Conservation (phyloP, 2,329 filamentous ascomycete species). For the Graphiopsis chlorocephala region DNA sequence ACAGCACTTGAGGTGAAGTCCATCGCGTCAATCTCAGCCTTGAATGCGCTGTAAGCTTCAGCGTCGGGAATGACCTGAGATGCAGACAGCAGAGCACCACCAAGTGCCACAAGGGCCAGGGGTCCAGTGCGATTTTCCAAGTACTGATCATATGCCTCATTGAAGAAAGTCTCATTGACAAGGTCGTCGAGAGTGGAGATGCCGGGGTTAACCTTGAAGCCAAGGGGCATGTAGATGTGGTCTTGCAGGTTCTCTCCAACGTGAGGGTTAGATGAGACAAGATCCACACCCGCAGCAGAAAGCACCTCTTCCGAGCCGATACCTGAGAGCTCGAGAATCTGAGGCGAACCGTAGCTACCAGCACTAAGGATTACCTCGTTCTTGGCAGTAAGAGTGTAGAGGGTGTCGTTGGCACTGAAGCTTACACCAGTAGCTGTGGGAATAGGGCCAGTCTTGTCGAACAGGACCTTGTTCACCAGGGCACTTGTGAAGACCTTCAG, state of each 20-base stretch:
- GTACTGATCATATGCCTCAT: conserved; percentile 17
- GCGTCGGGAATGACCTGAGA: neutral
- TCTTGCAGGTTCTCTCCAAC: conserved; percentile 62
- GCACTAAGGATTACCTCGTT: conserved; percentile 42
- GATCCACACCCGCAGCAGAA: conserved; percentile 51
- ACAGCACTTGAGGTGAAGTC: conserved; percentile 5
- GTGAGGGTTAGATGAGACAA: conserved; percentile 57
- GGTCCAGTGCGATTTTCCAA: conserved; percentile 20
- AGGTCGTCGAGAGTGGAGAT: conserved; percentile 14
- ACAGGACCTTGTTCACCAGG: conserved; percentile 10
- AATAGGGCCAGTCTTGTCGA: conserved; percentile 5
- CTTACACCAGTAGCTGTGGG: conserved; percentile 15
- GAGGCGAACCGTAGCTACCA: conserved; percentile 41
- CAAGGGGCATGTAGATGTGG: conserved; percentile 36
- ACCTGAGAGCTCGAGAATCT: conserved; percentile 57
- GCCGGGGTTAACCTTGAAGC: neutral
- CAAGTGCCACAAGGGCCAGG: conserved; percentile 14
- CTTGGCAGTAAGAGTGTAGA: conserved; percentile 15
- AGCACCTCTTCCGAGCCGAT: conserved; percentile 57
- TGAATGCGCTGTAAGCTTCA: conserved; percentile 12
- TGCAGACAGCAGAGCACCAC: conserved; percentile 8
- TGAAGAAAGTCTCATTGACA: conserved; percentile 14
- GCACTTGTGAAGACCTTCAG: conserved; percentile 15
- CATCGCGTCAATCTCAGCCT: neutral
- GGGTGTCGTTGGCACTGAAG: conserved; percentile 9